Base-by-base conservation (phyloP, 2,329 filamentous ascomycete species). In the Xylaria sp. region DNA sequence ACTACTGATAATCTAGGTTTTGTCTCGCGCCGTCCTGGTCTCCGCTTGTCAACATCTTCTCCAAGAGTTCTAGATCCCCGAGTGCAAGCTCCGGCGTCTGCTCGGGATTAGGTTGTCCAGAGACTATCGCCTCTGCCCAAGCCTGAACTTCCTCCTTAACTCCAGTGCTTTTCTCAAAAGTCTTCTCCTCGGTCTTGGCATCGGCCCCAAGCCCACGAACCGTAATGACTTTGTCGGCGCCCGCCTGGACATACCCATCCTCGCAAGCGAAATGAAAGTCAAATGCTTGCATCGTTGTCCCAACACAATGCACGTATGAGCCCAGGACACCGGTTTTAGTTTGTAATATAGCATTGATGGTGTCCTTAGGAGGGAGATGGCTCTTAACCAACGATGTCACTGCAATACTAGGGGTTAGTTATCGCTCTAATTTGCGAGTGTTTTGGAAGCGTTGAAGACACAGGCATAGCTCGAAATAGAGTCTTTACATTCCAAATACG, bases 361-460 rank as follows among this genome's bases (percentile, higher is more conserved):
- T 91, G 76, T 93, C 91, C 1, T 91, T 83, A 0, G 91, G 91
- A 4, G 87, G 84, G 9, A 93, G 81, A 73, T 90, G 84, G 62
- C 82, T 76, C 69, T 87, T 84, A 55, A 87, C 79, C 72, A 87
- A 85, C 3, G 81, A 75, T 0, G 88, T 88, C 68, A 87, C 55
- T 58, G 16, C 23, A 27, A 21, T 44, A n/a, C 18, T 18, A 23
- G 23, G 13, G 13, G 37, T 58, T 16, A 58, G 55, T n/a, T 44
- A 44, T 29, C 23, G 18, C 16, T 23, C 6, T 44, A 16, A 10
- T 27, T 3, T 42, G 1, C 29, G 25, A 44, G 16, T 29, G 13
- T 58, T 58, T 23, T 10, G 5, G 25, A 44, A 21, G 35, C 37
- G 29, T 29, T 21, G 16, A 25, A 27, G 13, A 21, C 55, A 10